Percentiles rank a stretch among this genome's conserved stretches.
phyloP scores from a whole-genome alignment of 495 filamentous ascomycete genomes.

The Aspergillus coremiiformis region DNA sequence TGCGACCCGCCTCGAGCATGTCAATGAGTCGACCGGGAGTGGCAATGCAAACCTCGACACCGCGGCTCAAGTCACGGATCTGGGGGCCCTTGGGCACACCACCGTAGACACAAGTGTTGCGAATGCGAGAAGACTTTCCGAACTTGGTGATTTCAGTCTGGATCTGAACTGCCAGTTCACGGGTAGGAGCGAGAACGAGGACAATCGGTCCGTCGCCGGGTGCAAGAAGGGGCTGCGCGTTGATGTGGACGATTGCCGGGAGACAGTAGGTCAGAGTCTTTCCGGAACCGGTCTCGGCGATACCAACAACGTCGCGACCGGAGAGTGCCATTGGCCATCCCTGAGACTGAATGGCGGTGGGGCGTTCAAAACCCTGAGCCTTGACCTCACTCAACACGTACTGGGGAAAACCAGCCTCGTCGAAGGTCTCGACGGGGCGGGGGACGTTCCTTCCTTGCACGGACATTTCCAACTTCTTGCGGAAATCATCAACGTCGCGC shows the following conservation, averaged over 20 bases:
- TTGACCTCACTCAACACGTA: slow-evolving; percentile 99
- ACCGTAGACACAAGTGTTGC: slow-evolving; percentile 98
- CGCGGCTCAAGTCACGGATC: slow-evolving; percentile 86
- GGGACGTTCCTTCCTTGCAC: slow-evolving; percentile 72
- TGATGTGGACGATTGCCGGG: slow-evolving; percentile 98
- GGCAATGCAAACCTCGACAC: slow-evolving; percentile 96
- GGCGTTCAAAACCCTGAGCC: slow-evolving; percentile 85
- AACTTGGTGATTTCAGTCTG: slow-evolving; percentile 99
- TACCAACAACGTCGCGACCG: slow-evolving; percentile 97
- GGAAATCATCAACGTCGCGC: slow-evolving; percentile 79
- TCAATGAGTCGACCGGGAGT: slow-evolving; percentile 97
- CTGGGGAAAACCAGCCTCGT: slow-evolving; percentile 91
- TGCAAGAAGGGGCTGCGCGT: slow-evolving; percentile 94
- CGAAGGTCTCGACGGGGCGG: slow-evolving; percentile 90
- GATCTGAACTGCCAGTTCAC: slow-evolving; percentile 97
- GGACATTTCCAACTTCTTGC: slow-evolving; percentile 70
- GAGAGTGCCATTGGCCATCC: slow-evolving; percentile 99
- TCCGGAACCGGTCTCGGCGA: slow-evolving; percentile 97
- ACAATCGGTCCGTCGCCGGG: slow-evolving; percentile 97
- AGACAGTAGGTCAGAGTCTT: slow-evolving; percentile 99
- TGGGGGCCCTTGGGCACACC: slow-evolving; percentile 96
- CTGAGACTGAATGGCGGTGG: slow-evolving; percentile 94
- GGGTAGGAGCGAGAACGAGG: slow-evolving; percentile 87
- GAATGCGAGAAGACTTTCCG: slow-evolving; percentile 93
- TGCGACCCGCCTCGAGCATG: slow-evolving; percentile 96